A percentile compares a stretch with the other conserved stretches of the same genome.
Evolutionary conservation across 2,329 filamentous ascomycete genomes (phyloP).

Genomic region (Aureobasidium uvarum): DNA sequence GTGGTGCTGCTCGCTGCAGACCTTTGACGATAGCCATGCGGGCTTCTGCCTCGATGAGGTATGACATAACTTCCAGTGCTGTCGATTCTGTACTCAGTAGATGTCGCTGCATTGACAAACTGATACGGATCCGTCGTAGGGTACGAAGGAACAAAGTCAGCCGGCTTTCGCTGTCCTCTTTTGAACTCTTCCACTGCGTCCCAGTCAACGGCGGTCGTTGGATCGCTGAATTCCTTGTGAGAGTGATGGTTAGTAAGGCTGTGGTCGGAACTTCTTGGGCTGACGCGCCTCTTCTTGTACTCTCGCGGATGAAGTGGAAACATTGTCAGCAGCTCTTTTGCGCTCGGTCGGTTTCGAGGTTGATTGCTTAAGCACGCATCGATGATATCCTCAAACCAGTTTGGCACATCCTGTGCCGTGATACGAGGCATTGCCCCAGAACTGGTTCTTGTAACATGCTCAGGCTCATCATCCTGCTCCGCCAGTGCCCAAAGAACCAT

Average conservation of each 20-base stretch:
- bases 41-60: slow-evolving; percentile 40
- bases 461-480: slow-evolving; percentile 84
- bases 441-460: slow-evolving; percentile 61
- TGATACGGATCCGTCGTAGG: slow-evolving; percentile 35
- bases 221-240: slow-evolving; percentile 51
- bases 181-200: slow-evolving; percentile 44
- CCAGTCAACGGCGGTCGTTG: slow-evolving; percentile 45
- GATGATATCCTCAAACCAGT: slow-evolving; percentile 75
- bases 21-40: slow-evolving; percentile 36
- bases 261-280: slow-evolving; percentile 34
- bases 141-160: slow-evolving; percentile 17
- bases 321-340: slow-evolving; percentile 65
- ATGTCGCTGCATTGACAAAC: slow-evolving; percentile 39
- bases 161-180: slow-evolving; percentile 29
- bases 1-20: slow-evolving; percentile 36
- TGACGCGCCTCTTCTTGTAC: background rate
- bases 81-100: slow-evolving; percentile 45
- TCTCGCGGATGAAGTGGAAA: slow-evolving; percentile 55
- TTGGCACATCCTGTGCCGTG: slow-evolving; percentile 62
- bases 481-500: slow-evolving; percentile 97
- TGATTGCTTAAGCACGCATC: slow-evolving; percentile 71
- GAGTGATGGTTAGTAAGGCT: slow-evolving; percentile 42
- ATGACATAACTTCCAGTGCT: slow-evolving; percentile 48
- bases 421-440: slow-evolving; percentile 60
- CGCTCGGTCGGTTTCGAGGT: slow-evolving; percentile 70